phyloP scores from a whole-genome alignment of 371 early-diverging fungal genomes.

The Mortierella sp. region DNA sequence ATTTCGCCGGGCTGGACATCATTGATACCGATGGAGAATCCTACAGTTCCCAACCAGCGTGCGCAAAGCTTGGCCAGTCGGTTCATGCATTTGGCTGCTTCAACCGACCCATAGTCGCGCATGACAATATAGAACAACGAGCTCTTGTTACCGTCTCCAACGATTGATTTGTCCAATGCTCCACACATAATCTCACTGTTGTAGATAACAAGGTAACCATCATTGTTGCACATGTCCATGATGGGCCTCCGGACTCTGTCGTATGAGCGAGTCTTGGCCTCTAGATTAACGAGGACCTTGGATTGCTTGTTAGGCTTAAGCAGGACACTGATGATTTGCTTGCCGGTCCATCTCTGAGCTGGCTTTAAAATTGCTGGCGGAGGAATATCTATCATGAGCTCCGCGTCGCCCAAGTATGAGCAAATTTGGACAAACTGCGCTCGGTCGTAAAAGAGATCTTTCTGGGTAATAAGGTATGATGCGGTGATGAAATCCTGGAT shows the following conservation, averaged over 20 bases:
- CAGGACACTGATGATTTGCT: conserved; percentile 86
- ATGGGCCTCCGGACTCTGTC: conserved; percentile 67
- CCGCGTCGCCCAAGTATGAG: conserved; percentile 87
- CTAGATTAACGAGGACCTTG: conserved; percentile 85
- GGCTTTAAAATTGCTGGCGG: conserved; percentile 94
- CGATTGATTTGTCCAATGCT: conserved; percentile 93
- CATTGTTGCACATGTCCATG: conserved; percentile 90
- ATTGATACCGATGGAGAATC: conserved; percentile 98
- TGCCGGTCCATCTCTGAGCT: conserved; percentile 75
- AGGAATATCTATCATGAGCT: conserved; percentile 88
- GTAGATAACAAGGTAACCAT: conserved; percentile 90
- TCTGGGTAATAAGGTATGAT: conserved; percentile 92
- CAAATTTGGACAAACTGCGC: conserved; percentile 93
- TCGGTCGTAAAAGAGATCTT: conserved; percentile 97
- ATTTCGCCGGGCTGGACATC: conserved; percentile 95
- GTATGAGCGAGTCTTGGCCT: conserved; percentile 88
- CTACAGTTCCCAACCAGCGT: conserved; percentile 89
- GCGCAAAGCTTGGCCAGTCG: conserved; percentile 94
- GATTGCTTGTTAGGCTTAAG: conserved; percentile 87
- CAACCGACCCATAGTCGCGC: conserved; percentile 91
- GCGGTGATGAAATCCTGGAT: conserved; percentile 99
- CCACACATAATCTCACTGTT: conserved; percentile 98
- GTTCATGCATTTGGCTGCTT: conserved; percentile 95
- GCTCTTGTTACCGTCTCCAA: conserved; percentile 97
- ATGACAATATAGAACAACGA: conserved; percentile 95